These are phyloP conservation scores for Leavenworthia alabamica DNA, from an alignment of 345 rosid species.

Conservation along the genomic window DNA sequence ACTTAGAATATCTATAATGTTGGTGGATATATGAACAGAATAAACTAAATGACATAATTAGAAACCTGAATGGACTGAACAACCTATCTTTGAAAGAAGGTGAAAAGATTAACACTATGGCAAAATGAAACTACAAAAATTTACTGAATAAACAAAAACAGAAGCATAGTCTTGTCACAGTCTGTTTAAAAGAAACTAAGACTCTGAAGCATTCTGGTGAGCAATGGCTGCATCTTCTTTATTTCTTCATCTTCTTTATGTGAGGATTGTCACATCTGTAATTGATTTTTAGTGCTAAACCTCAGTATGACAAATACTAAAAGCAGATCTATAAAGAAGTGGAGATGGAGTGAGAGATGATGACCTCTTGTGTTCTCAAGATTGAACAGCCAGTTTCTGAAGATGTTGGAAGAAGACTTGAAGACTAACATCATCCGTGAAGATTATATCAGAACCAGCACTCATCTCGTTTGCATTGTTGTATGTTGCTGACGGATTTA, in stretches of 20 bases:
- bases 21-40: neutral
- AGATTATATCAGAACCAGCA: conserved; percentile 78
- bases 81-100: neutral
- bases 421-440: conserved; percentile 95
- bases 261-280: conserved; percentile 4
- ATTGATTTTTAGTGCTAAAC: neutral
- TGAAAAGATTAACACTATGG: neutral
- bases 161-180: conserved; percentile 10
- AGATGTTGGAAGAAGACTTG: conserved; percentile 96
- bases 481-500: conserved; percentile 95
- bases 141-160: neutral
- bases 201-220: neutral
- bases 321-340: neutral
- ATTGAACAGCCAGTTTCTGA: conserved; percentile 95
- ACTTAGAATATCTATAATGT: neutral
- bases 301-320: neutral
- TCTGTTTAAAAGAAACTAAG: neutral
- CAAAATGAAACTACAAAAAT: conserved; percentile 26
- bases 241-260: neutral
- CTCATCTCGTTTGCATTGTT: conserved; percentile 65
- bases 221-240: conserved; percentile 13
- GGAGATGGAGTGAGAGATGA: neutral
- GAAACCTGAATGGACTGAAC: neutral
- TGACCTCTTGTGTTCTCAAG: conserved; percentile 40
- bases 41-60: neutral